A percentile compares a stretch with the other conserved stretches of the same genome.
Conservation (phyloP, 202 grass and related monocot species). For the Digitaria exilis region DNA sequence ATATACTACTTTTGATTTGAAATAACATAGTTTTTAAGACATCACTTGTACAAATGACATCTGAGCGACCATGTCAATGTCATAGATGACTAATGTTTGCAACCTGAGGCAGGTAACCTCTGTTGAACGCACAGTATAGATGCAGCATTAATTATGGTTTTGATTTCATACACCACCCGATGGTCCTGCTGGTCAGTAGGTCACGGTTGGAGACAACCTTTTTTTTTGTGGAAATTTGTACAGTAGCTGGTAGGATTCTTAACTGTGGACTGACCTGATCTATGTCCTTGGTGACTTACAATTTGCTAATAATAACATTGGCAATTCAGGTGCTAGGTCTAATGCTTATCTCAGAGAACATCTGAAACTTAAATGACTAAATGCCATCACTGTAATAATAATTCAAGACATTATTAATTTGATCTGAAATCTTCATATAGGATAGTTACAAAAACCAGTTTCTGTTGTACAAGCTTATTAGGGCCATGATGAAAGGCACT, state of each 20-base stretch:
- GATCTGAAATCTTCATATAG: background rate
- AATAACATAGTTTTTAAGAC: background rate
- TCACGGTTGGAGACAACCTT: background rate
- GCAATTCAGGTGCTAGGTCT: background rate
- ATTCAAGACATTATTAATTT: slow-evolving; percentile 19
- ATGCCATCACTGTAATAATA: slow-evolving; percentile 8
- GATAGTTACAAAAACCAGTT: background rate
- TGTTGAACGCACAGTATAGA: background rate
- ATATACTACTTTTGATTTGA: background rate
- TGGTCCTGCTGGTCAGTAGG: background rate
- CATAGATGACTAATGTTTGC: background rate
- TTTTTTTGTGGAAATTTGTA: background rate
- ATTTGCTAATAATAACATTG: background rate
- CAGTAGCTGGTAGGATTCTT: background rate
- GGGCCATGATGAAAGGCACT: slow-evolving; percentile 11
- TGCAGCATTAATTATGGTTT: slow-evolving; percentile 30
- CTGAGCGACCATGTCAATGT: background rate
- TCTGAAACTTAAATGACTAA: slow-evolving; percentile 20
- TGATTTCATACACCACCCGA: background rate
- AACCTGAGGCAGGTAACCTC: background rate
- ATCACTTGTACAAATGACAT: background rate
- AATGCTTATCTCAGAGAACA: slow-evolving; percentile 16
- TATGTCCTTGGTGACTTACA: background rate
- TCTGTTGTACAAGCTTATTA: slow-evolving; percentile 1
- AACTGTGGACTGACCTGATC: background rate